Conservation (phyloP, 2,329 filamentous ascomycete species). For the Sordariomycetes sp. region DNA sequence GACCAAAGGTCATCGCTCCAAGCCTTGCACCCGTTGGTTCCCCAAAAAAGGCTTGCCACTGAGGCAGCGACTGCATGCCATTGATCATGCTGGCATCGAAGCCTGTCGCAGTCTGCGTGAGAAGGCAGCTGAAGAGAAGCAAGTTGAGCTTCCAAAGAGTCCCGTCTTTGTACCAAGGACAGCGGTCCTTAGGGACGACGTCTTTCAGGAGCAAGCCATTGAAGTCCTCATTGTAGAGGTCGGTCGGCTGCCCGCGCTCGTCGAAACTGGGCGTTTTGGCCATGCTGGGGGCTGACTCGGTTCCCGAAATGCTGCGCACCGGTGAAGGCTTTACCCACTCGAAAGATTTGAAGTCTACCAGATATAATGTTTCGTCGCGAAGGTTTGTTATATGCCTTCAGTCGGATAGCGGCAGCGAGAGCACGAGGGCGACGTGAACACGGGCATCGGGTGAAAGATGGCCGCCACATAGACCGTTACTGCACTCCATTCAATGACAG, state of each 20-base stretch:
- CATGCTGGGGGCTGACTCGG: no score
- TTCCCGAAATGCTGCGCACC: no score
- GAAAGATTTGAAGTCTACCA: no score
- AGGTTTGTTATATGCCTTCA: no score
- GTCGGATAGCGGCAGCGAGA: no score
- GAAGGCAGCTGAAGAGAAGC: slow-evolving; percentile 17
- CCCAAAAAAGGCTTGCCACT: slow-evolving; percentile 23
- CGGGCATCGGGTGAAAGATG: no score
- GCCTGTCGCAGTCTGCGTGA: slow-evolving; percentile 20
- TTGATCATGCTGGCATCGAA: slow-evolving; percentile 20
- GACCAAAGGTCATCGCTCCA: slow-evolving; percentile 18
- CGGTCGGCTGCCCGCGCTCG: background rate
- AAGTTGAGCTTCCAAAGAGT: slow-evolving; percentile 19
- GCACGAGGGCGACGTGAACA: no score
- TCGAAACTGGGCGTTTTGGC: background rate
- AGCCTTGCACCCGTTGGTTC: slow-evolving; percentile 14
- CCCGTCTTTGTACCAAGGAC: slow-evolving; percentile 12
- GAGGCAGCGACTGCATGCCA: slow-evolving; percentile 19
- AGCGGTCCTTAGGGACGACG: slow-evolving; percentile 11
- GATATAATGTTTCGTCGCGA: no score
- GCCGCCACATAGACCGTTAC: no score
- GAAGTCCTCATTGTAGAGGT: slow-evolving; percentile 1
- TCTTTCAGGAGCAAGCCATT: slow-evolving; percentile 12
- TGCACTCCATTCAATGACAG: no score
- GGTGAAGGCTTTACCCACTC: no score